A percentile compares a stretch with the other conserved stretches of the same genome.
Evolutionary conservation across 441 rosid genomes (phyloP).

Genomic region (Pelargonium hybrid): DNA sequence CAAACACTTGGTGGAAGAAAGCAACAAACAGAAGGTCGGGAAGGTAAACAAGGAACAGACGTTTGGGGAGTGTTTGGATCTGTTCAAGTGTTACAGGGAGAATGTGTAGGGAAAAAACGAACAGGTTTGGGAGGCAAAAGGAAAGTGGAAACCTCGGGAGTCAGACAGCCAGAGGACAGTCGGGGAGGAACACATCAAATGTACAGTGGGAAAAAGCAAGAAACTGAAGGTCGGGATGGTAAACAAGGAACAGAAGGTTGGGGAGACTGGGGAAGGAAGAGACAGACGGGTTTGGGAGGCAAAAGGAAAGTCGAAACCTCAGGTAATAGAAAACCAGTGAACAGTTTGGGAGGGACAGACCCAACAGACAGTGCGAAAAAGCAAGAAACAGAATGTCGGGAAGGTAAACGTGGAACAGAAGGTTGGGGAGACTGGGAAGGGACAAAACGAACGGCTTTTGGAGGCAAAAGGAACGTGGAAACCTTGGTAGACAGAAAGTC

Average conservation of each 20-base stretch:
- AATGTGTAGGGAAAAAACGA: not conserved
- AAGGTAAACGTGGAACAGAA: too few relatives aligned
- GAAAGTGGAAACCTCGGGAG: not conserved
- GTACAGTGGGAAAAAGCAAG: not conserved
- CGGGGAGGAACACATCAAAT: not conserved
- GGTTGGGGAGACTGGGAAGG: slow-evolving; percentile 5
- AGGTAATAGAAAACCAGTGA: not conserved
- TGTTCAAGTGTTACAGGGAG: not conserved
- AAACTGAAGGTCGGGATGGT: too few relatives aligned
- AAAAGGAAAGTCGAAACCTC: not conserved
- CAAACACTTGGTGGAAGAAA: not conserved
- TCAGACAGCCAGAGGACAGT: not conserved
- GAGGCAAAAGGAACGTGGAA: not conserved
- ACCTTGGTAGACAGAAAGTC: not conserved
- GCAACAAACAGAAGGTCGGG: not conserved
- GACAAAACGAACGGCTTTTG: not conserved
- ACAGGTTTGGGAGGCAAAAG: not conserved
- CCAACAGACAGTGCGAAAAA: not conserved
- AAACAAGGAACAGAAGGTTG: not conserved
- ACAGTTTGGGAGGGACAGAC: not conserved
- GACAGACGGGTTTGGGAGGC: not conserved
- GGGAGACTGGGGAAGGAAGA: slow-evolving; percentile 2
- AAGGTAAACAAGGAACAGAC: too few relatives aligned
- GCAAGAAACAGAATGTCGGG: not conserved
- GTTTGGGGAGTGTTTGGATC: not conserved